phyloP scores from a whole-genome alignment of 169 alveolate genomes.

The Cytauxzoon felis region DNA sequence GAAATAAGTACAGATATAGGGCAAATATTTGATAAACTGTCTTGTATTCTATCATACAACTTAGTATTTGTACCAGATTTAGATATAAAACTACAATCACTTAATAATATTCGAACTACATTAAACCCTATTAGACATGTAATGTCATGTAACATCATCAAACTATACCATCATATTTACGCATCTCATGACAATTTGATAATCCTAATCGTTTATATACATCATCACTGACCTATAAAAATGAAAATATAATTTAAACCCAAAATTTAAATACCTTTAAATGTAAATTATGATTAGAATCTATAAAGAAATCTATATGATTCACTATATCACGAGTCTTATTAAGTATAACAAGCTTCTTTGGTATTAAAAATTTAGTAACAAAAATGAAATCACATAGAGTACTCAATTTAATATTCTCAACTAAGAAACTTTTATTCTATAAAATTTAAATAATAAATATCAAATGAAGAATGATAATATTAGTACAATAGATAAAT shows the following conservation, averaged over 20 bases:
- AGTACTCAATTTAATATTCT: not conserved
- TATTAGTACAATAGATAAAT: too few relatives aligned
- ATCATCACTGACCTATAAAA: slow-evolving; percentile 3
- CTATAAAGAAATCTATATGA: slow-evolving; percentile 12
- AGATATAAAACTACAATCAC: slow-evolving; percentile 7
- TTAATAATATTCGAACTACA: slow-evolving; percentile 17
- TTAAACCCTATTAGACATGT: slow-evolving; percentile 3
- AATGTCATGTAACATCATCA: not conserved
- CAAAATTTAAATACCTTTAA: too few relatives aligned
- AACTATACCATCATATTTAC: slow-evolving; percentile 33
- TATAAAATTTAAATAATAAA: slow-evolving; percentile 8
- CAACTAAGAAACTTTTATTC: slow-evolving; percentile 3
- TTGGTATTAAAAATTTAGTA: slow-evolving; percentile 20
- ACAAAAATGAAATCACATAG: slow-evolving; percentile 22
- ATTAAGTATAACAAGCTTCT: slow-evolving; percentile 13
- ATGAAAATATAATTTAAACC: not conserved
- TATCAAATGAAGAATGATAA: too few relatives aligned
- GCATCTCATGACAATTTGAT: slow-evolving; percentile 14
- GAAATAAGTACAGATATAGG: slow-evolving; percentile 12
- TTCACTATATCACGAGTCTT: not conserved
- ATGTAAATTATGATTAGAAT: slow-evolving; percentile 14
- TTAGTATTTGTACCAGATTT: slow-evolving; percentile 13
- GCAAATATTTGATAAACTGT: slow-evolving; percentile 15
- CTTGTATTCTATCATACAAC: slow-evolving; percentile 14
- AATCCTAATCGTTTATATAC: slow-evolving; percentile 20